Evolutionary conservation across 352 stramenopile genomes (phyloP).

Genomic region (Phytophthora cryptogea): DNA sequence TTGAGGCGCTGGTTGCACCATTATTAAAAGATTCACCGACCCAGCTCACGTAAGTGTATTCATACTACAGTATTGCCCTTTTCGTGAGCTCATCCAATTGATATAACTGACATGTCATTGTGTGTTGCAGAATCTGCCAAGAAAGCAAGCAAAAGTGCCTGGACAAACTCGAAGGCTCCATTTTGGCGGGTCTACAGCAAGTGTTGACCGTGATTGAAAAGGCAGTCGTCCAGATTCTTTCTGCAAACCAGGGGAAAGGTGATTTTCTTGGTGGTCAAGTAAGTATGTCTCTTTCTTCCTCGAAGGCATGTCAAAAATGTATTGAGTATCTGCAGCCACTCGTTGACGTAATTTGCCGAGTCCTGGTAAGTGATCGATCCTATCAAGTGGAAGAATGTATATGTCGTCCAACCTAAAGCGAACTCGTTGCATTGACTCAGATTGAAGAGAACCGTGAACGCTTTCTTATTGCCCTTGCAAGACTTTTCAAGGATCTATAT

Average conservation of each 20-base stretch:
- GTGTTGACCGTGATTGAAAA: conserved; percentile 75
- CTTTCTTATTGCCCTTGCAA: conserved; percentile 59
- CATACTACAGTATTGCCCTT: not conserved
- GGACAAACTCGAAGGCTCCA: conserved; percentile 61
- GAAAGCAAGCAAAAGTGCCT: conserved; percentile 75
- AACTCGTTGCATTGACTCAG: conserved; percentile 20
- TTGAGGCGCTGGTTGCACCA: conserved; percentile 47
- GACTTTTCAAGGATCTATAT: conserved; percentile 75
- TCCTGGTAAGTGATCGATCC: conserved; percentile 49
- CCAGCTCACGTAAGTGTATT: conserved; percentile 63
- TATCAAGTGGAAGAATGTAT: not conserved
- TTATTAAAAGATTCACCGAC: conserved; percentile 55
- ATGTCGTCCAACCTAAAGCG: not conserved
- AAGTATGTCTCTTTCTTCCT: conserved; percentile 77
- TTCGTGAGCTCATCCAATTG: not conserved
- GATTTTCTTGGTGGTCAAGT: conserved; percentile 79
- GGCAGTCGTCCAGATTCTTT: conserved; percentile 49
- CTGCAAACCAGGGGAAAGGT: conserved; percentile 63
- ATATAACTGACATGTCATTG: not conserved
- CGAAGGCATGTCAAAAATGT: conserved; percentile 67
- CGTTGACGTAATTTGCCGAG: conserved; percentile 47
- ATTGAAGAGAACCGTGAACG: conserved; percentile 64
- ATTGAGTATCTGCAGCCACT: conserved; percentile 77
- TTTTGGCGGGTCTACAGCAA: conserved; percentile 53
- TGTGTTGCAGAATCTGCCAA: conserved; percentile 66